Conservation (phyloP, 2,329 filamentous ascomycete species). For the Xylariaceae sp. region DNA sequence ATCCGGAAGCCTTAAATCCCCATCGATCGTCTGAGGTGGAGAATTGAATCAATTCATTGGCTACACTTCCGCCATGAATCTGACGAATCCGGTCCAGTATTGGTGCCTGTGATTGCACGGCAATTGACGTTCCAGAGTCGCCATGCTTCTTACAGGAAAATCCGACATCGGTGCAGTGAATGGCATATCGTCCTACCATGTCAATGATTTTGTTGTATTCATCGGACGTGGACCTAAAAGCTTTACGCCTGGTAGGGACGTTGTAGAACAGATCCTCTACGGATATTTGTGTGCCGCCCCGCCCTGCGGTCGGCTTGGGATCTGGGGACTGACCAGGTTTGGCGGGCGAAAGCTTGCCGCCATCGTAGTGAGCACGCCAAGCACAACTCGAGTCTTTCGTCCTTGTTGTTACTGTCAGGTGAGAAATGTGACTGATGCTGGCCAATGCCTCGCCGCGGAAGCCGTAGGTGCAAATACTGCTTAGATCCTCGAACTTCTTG, state of each 20-base stretch:
- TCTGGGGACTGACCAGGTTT: slow-evolving; percentile 85
- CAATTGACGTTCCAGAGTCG: slow-evolving; percentile 75
- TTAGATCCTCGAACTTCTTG: slow-evolving; percentile 85
- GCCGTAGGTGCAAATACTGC: slow-evolving; percentile 89
- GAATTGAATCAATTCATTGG: slow-evolving; percentile 81
- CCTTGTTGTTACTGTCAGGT: slow-evolving; percentile 90
- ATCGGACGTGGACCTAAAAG: slow-evolving; percentile 86
- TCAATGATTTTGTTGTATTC: slow-evolving; percentile 98
- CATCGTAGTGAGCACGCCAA: slow-evolving; percentile 82
- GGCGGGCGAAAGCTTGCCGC: slow-evolving; percentile 71
- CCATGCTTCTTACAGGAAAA: slow-evolving; percentile 97
- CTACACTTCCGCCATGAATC: slow-evolving; percentile 76
- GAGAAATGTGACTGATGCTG: slow-evolving; percentile 97
- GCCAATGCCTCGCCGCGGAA: slow-evolving; percentile 94
- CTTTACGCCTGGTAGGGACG: slow-evolving; percentile 76
- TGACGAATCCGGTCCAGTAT: slow-evolving; percentile 81
- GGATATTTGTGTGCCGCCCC: slow-evolving; percentile 87
- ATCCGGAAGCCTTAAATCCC: slow-evolving; percentile 76
- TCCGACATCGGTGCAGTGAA: slow-evolving; percentile 85
- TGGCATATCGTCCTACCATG: slow-evolving; percentile 84
- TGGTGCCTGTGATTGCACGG: slow-evolving; percentile 67
- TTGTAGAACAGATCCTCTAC: slow-evolving; percentile 98
- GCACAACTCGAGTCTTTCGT: slow-evolving; percentile 83
- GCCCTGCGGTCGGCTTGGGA: slow-evolving; percentile 80
- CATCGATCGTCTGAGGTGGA: slow-evolving; percentile 66